Percentiles rank a stretch among this genome's conserved stretches.
Evolutionary conservation across 495 filamentous ascomycete species (phyloP).

Genomic region (Pyrenopolyporus hunteri): DNA sequence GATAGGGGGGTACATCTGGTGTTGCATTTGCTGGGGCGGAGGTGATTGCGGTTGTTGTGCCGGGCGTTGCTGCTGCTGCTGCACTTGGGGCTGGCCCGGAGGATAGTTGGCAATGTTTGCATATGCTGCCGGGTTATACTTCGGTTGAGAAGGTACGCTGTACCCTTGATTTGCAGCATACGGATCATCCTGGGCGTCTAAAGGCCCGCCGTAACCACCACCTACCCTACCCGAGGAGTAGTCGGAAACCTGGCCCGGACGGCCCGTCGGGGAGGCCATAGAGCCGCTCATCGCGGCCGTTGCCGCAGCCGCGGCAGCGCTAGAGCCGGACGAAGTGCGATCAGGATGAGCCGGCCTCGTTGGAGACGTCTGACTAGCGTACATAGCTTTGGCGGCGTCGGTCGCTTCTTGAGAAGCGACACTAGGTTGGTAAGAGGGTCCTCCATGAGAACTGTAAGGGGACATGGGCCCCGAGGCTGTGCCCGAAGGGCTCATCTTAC

Average conservation of each 20-base stretch:
- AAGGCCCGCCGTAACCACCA: conserved; percentile 49
- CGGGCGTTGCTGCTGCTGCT: conserved; percentile 41
- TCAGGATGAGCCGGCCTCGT: conserved; percentile 49
- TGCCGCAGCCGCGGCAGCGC: conserved; percentile 54
- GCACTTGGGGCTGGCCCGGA: conserved; percentile 47
- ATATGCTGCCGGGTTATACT: conserved; percentile 77
- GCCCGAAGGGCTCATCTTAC: conserved; percentile 48
- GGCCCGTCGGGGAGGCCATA: conserved; percentile 36
- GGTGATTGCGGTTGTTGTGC: conserved; percentile 49
- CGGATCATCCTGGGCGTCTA: conserved; percentile 47
- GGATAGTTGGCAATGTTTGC: conserved; percentile 61
- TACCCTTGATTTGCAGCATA: conserved; percentile 54
- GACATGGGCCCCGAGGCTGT: conserved; percentile 39
- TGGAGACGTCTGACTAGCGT: conserved; percentile 56
- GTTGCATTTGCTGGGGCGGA: conserved; percentile 41
- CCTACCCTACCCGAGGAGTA: conserved; percentile 45
- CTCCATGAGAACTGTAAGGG: conserved; percentile 33
- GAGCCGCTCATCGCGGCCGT: conserved; percentile 52
- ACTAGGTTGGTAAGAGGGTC: conserved; percentile 44
- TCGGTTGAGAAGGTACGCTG: conserved; percentile 59
- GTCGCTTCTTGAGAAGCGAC: conserved; percentile 54
- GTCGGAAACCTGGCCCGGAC: conserved; percentile 44
- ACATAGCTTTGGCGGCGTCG: conserved; percentile 59
- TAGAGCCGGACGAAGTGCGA: conserved; percentile 47
- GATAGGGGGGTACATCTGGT: conserved; percentile 32